Evolutionary conservation across 2,329 filamentous ascomycete genomes (phyloP).

Genomic region (Paecilomyces sp.): DNA sequence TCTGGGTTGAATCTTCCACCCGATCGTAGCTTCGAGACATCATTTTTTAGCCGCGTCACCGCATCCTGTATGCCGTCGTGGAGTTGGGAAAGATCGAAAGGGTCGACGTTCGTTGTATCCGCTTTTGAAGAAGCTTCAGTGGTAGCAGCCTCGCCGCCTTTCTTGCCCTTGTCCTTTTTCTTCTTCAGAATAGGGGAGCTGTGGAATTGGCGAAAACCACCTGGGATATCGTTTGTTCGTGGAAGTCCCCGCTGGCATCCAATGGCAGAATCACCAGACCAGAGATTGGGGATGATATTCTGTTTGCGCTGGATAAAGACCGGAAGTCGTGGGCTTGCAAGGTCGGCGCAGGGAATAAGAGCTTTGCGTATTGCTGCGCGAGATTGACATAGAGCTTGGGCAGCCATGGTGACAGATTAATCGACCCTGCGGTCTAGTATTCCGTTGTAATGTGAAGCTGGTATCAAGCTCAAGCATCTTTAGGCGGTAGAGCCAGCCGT

Average conservation of each 20-base stretch:
- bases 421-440: not conserved
- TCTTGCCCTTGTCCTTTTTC: constrained; percentile 49
- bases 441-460: too few relatives aligned
- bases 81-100: constrained; percentile 54
- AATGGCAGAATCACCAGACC: not conserved
- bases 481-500: too few relatives aligned
- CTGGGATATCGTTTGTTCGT: not conserved
- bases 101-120: constrained; percentile 38
- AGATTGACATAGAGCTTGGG: not conserved
- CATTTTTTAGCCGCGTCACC: constrained; percentile 51
- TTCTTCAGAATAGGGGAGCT: constrained; percentile 38
- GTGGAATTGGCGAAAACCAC: constrained; percentile 29
- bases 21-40: constrained; percentile 54
- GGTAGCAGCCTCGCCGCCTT: constrained; percentile 26
- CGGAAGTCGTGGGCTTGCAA: not conserved
- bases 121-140: constrained; percentile 25
- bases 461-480: too few relatives aligned
- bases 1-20: constrained; percentile 58
- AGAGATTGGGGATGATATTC: not conserved
- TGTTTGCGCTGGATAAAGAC: not conserved
- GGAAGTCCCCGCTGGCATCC: not conserved
- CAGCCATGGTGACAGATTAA: not conserved
- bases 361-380: not conserved
- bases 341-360: not conserved
- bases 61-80: constrained; percentile 50